Conservation (phyloP, 192 early-diverging fungal genomes). For the Backusella australiensis region DNA sequence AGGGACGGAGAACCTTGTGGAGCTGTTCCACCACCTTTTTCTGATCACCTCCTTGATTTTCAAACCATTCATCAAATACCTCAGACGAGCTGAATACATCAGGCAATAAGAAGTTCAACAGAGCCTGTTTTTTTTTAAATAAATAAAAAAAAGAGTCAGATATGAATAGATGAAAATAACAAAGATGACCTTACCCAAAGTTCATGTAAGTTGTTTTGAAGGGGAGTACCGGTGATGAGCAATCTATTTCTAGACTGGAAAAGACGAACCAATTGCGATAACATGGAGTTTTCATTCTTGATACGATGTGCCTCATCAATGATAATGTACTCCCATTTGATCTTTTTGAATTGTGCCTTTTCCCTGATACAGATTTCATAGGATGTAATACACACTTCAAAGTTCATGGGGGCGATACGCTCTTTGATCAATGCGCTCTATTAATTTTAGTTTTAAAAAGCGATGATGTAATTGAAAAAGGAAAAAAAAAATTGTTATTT, state of each 20-base stretch:
- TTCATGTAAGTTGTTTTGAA: constrained; percentile 98
- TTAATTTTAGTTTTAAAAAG: neutral
- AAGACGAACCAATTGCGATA: constrained; percentile 92
- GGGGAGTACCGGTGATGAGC: constrained; percentile 92
- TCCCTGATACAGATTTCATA: constrained; percentile 96
- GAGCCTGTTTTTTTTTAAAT: constrained; percentile 40
- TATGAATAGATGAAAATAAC: neutral
- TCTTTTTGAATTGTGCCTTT: constrained; percentile 80
- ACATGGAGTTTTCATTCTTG: constrained; percentile 97
- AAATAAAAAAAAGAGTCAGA: neutral
- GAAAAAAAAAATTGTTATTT: neutral
- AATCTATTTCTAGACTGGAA: constrained; percentile 87
- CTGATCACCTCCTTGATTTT: constrained; percentile 71
- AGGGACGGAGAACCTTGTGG: constrained; percentile 71
- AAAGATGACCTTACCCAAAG: constrained; percentile 65
- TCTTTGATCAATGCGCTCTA: constrained; percentile 55
- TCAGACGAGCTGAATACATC: constrained; percentile 94
- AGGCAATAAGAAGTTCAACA: constrained; percentile 95
- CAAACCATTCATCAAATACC: constrained; percentile 96
- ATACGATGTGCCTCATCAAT: constrained; percentile 97
- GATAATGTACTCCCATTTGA: constrained; percentile 88
- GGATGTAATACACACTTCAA: constrained; percentile 93
- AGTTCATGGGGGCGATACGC: constrained; percentile 58
- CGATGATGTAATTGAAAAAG: neutral
- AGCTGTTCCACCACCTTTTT: constrained; percentile 59